These are phyloP conservation scores for Teunomyces cretensis DNA, from an alignment of 805 yeast species.

Conservation along the genomic window DNA sequence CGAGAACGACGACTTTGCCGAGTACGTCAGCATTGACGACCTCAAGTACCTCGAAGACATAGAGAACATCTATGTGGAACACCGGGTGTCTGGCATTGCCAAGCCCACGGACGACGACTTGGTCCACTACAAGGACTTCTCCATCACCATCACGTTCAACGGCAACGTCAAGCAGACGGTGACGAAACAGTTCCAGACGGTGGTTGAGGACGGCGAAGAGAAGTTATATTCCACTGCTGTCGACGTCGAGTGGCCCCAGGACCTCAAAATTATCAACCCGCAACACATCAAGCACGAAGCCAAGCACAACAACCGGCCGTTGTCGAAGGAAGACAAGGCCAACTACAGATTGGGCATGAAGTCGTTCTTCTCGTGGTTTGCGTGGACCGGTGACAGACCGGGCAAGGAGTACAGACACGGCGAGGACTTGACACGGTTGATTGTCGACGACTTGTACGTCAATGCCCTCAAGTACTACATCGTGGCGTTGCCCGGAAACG, in stretches of 20 bases:
- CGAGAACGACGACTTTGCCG: constrained; percentile 81
- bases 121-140: constrained; percentile 53
- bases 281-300: constrained; percentile 39
- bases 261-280: constrained; percentile 58
- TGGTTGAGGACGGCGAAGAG: constrained; percentile 54
- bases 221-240: constrained; percentile 54
- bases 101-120: constrained; percentile 14
- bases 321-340: constrained; percentile 54
- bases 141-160: constrained; percentile 56
- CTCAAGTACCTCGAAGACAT: constrained; percentile 70
- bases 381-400: constrained; percentile 77
- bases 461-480: constrained; percentile 81
- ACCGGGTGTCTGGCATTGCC: constrained; percentile 39
- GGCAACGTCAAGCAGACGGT: constrained; percentile 54
- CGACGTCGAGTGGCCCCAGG: constrained; percentile 67
- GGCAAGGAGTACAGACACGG: constrained; percentile 79
- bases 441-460: constrained; percentile 81
- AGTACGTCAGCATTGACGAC: constrained; percentile 74
- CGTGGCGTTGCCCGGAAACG: constrained; percentile 66
- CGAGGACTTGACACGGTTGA: constrained; percentile 68
- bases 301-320: constrained; percentile 25
- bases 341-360: constrained; percentile 71
- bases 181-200: constrained; percentile 55
- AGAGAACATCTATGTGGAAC: constrained; percentile 60
- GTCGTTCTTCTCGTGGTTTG: constrained; percentile 84